Conservation (phyloP, 2,329 filamentous ascomycete genomes). For the Monosporascus cannonballus region DNA sequence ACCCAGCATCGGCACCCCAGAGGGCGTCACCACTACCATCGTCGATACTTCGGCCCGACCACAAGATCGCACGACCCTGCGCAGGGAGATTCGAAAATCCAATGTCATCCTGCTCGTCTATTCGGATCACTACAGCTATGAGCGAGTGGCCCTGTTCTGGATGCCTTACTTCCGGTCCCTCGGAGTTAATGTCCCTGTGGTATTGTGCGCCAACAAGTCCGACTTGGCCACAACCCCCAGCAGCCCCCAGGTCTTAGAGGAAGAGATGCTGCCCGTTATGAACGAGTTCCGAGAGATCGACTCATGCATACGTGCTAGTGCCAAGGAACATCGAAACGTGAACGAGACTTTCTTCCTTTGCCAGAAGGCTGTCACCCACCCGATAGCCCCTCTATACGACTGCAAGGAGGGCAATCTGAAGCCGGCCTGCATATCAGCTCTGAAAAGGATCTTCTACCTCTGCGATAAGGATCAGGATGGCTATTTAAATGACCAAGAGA, state of each 20-base stretch:
- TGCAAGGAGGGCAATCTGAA: conserved; percentile 88
- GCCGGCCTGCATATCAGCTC: conserved; percentile 77
- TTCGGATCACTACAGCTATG: conserved; percentile 98
- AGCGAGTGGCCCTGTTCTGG: conserved; percentile 95
- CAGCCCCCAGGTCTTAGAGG: conserved; percentile 81
- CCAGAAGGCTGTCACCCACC: conserved; percentile 95
- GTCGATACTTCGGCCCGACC: conserved; percentile 95
- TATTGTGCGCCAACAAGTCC: conserved; percentile 96
- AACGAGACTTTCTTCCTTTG: conserved; percentile 97
- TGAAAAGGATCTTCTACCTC: conserved; percentile 89
- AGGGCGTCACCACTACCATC: conserved; percentile 95
- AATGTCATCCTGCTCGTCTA: conserved; percentile 97
- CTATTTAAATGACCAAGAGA: conserved; percentile 81
- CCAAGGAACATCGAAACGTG: conserved; percentile 85
- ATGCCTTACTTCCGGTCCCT: conserved; percentile 96
- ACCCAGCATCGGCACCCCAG: conserved; percentile 84
- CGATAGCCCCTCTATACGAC: conserved; percentile 92
- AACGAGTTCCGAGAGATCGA: conserved; percentile 98
- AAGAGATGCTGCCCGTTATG: conserved; percentile 98
- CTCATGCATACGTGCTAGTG: conserved; percentile 91
- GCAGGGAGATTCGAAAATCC: conserved; percentile 91
- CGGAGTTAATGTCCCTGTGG: conserved; percentile 97
- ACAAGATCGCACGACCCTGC: conserved; percentile 82
- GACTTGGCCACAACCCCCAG: conserved; percentile 71
- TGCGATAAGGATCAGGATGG: conserved; percentile 97